These are phyloP conservation scores for Scheffersomyces stipitis DNA, from an alignment of 805 yeast genomes.

Conservation along the genomic window DNA sequence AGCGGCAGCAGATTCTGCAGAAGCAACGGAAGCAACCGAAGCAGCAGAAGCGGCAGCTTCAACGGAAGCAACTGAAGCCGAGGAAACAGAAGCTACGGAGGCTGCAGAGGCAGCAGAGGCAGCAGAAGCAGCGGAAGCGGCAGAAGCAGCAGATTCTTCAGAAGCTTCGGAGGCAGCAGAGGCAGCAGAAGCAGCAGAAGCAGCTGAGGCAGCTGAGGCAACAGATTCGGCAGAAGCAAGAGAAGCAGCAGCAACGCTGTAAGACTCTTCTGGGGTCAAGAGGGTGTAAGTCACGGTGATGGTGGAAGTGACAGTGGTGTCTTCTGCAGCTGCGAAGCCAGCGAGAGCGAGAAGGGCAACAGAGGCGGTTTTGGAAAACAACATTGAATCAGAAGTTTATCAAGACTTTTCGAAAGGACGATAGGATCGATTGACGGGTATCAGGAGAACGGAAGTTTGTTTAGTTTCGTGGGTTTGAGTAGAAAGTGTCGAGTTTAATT, in stretches of 20 bases:
- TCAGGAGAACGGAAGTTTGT: no score
- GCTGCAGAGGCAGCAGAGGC: not conserved
- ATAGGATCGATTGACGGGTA: conserved; percentile 1
- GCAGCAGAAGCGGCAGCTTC: no score
- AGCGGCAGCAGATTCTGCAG: no score
- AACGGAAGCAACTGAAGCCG: conserved; percentile 14
- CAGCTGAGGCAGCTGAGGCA: conserved; percentile 17
- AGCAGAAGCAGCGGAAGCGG: not conserved
- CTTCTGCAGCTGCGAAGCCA: conserved; percentile 12
- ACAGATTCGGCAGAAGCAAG: conserved; percentile 12
- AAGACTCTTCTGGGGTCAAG: conserved; percentile 46
- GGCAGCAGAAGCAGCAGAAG: conserved; percentile 20
- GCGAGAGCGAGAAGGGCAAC: conserved; percentile 9
- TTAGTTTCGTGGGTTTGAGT: no score
- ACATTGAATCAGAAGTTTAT: no score
- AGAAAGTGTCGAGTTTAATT: no score
- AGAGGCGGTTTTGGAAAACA: conserved; percentile 12
- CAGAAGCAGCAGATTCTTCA: not conserved
- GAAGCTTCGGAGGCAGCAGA: conserved; percentile 3
- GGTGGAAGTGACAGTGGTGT: conserved; percentile 44
- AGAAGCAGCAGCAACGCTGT: conserved; percentile 20
- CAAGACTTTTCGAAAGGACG: no score
- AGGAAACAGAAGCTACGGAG: conserved; percentile 4
- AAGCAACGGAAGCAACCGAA: no score
- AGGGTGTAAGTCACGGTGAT: conserved; percentile 48